Evolutionary conservation across 164 flowering plant genomes (phyloP), one percentile per base, ranked within the genome.

Genomic region (Annona cherimola): DNA sequence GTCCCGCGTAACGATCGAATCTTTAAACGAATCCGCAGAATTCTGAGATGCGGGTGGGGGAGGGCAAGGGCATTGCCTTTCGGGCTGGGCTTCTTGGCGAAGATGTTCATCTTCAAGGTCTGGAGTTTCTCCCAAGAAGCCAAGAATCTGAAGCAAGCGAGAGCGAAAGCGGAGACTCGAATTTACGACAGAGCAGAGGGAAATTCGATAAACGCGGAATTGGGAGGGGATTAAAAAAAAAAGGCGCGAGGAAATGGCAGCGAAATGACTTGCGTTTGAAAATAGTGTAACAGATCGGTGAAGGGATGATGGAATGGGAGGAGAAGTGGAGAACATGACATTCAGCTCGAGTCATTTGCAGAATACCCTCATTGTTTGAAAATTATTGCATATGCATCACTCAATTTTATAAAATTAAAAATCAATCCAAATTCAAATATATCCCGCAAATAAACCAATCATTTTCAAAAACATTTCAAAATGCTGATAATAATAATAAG

Each of bases 51-150:
- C 42, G 42, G 41, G 5, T 19, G 39, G 41, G 1, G 50, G 50
- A 61, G 59, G 35, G 46, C 2, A 14, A 59, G 57, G 26, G 2
- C n/a, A 70, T 68, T 73, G 88, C 97, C 97, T 89, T 85, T 91
- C 46, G 94, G 82, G 0, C 87, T 83, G 64, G 97, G 89, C 79
- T 91, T 91, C 57, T 82, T 91, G 61, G 82, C 71, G 83, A 91
- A 91, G 77, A 89, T 76, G 74, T 91, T 91, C 97, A 89, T 89
- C 60, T 41, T 77, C 44, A 26, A 63, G 63, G 54, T 62, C 63
- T 5, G 19, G 73, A 63, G 14, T 57, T 26, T 44, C 16, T 6
- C 57, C 14, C 14, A 11, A 50, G 69, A 66, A 42, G 42, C 43
- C 18, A 45, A 42, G 43, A 64, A 40, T 41, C 26, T 35, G 64